A percentile compares a stretch with the other conserved stretches of the same genome.
phyloP scores from a whole-genome alignment of 345 rosid genomes.

The Brassica nigra region DNA sequence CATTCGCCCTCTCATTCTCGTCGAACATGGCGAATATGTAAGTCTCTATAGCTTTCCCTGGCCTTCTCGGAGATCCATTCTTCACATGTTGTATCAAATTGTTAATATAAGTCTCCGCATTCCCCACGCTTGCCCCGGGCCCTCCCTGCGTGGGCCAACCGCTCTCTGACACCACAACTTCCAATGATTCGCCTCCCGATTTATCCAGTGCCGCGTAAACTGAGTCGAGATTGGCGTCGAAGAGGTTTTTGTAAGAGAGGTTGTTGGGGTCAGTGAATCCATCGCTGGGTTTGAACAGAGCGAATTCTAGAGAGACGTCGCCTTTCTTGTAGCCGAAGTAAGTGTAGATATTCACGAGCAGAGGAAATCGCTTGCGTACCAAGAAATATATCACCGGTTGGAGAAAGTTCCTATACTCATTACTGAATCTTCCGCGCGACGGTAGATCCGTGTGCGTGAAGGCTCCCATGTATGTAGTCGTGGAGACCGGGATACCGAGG shows the following conservation, averaged over 20 bases:
- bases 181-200: conserved; percentile 41
- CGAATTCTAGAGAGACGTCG: not conserved
- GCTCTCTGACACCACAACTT: conserved; percentile 43
- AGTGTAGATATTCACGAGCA: conserved; percentile 52
- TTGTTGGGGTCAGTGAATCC: not conserved
- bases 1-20: conserved; percentile 45
- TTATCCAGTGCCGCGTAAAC: conserved; percentile 42
- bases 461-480: conserved; percentile 27
- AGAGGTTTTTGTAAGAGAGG: conserved; percentile 29
- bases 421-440: conserved; percentile 37
- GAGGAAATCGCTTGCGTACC: conserved; percentile 43
- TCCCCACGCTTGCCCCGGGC: conserved; percentile 14
- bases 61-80: conserved; percentile 45
- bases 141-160: conserved; percentile 47
- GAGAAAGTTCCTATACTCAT: conserved; percentile 25
- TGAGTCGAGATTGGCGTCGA: conserved; percentile 38
- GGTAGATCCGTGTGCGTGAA: conserved; percentile 42
- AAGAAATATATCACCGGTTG: conserved; percentile 47
- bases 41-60: conserved; percentile 54
- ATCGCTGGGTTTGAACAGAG: not conserved
- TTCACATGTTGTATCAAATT: conserved; percentile 46
- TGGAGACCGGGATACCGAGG: conserved; percentile 37
- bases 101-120: conserved; percentile 38
- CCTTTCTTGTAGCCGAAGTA: conserved; percentile 34
- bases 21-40: conserved; percentile 52